These are phyloP conservation scores for Sordaria brevicollis DNA, from an alignment of 495 filamentous ascomycete genomes.

Conservation along the genomic window DNA sequence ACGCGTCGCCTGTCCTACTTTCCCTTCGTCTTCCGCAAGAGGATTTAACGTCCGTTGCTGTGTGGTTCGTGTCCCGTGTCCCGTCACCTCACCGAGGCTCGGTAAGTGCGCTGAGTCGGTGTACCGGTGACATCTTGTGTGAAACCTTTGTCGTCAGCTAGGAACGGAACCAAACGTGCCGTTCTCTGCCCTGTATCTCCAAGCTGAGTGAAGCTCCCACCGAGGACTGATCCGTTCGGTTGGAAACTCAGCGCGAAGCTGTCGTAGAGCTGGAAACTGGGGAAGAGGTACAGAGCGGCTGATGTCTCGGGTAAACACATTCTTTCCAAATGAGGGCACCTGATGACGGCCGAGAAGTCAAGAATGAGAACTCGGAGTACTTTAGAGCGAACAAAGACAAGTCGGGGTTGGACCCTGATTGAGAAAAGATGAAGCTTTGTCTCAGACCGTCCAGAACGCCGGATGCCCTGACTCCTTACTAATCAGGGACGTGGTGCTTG, in stretches of 20 bases:
- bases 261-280: not conserved
- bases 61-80: too few species aligned
- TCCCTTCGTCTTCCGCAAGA: not conserved
- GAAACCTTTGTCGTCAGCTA: not conserved
- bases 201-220: too few species aligned
- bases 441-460: not conserved
- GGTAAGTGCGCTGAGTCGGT: not conserved
- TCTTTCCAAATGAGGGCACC: not conserved
- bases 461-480: not conserved
- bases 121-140: not conserved
- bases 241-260: not conserved
- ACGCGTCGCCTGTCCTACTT: not conserved
- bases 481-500: not conserved
- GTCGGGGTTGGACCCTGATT: not conserved
- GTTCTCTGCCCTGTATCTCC: not conserved
- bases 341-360: not conserved
- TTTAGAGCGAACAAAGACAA: not conserved
- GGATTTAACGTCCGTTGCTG: not conserved
- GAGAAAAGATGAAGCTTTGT: not conserved
- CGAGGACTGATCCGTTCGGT: not conserved
- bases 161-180: too few species aligned
- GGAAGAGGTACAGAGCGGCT: not conserved
- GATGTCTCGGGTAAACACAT: not conserved
- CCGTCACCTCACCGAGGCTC: not conserved
- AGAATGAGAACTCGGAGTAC: not conserved